A percentile compares a stretch with the other conserved stretches of the same genome.
These are phyloP conservation scores for Fagopyrum homotropicum DNA, from an alignment of 148 eudicot genomes.

Conservation along the genomic window DNA sequence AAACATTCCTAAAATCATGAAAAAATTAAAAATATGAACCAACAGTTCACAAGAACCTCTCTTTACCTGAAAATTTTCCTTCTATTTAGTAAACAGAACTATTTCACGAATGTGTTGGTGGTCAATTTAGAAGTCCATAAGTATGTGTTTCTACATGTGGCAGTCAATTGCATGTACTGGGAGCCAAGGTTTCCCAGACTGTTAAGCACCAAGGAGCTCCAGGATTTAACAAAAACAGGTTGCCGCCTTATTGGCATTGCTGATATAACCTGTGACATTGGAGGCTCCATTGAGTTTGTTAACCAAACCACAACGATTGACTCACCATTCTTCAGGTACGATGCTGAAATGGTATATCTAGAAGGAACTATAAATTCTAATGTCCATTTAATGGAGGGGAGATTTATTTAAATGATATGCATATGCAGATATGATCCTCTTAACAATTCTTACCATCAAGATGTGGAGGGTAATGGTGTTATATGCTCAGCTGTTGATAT, in stretches of 20 bases:
- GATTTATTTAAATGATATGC: background rate
- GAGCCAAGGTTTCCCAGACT: conserved; percentile 89
- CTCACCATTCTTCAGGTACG: conserved; percentile 90
- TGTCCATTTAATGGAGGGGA: background rate
- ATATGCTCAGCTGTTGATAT: conserved; percentile 89
- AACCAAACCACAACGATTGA: conserved; percentile 77
- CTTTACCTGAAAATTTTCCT: too few species aligned
- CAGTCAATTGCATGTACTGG: conserved; percentile 99
- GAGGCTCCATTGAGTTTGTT: conserved; percentile 90
- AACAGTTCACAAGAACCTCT: too few species aligned
- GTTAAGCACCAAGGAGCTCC: conserved; percentile 69
- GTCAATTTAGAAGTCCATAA: background rate
- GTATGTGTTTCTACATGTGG: conserved; percentile 1
- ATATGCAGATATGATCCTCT: conserved; percentile 65
- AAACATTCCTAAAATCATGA: too few species aligned
- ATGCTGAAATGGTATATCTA: background rate
- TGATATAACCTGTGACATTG: conserved; percentile 96
- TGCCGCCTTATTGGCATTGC: conserved; percentile 81
- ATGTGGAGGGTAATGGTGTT: conserved; percentile 79
- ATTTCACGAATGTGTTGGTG: background rate
- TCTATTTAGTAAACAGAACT: background rate
- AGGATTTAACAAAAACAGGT: conserved; percentile 51
- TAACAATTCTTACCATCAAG: conserved; percentile 58
- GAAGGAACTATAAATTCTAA: background rate
- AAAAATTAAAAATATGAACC: too few species aligned